Conservation (phyloP, 2,329 filamentous ascomycete species). For the Xylariaceae sp. region DNA sequence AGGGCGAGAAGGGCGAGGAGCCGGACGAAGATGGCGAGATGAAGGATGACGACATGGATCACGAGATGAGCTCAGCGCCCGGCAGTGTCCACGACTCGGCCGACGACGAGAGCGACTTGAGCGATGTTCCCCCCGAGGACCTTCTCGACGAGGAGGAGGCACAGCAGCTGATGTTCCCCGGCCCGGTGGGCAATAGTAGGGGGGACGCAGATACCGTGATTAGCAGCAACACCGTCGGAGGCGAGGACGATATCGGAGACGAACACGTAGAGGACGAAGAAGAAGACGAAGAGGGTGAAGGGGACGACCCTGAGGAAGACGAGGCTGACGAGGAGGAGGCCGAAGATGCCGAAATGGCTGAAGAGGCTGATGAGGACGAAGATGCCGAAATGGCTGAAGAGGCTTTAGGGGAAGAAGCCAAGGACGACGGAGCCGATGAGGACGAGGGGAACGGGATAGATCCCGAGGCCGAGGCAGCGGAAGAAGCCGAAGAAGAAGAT, state of each 20-base stretch:
- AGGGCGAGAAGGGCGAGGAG: slow-evolving; percentile 27
- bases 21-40: slow-evolving; percentile 36
- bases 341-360: slow-evolving; percentile 1
- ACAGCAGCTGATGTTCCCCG: slow-evolving; percentile 45
- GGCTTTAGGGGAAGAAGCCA: slow-evolving; percentile 7
- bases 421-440: slow-evolving; percentile 8
- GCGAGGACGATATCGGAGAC: slow-evolving; percentile 6
- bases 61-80: slow-evolving; percentile 39
- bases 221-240: slow-evolving; percentile 16
- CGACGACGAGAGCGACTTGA: slow-evolving; percentile 63
- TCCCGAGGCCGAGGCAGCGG: slow-evolving; percentile 6
- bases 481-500: not conserved
- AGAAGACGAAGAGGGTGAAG: slow-evolving; percentile 16
- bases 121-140: slow-evolving; percentile 47
- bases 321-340: slow-evolving; percentile 10
- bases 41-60: slow-evolving; percentile 33
- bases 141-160: slow-evolving; percentile 46
- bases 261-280: slow-evolving; percentile 5
- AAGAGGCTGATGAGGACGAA: slow-evolving; percentile 3
- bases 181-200: slow-evolving; percentile 31
- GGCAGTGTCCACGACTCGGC: slow-evolving; percentile 58
- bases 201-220: slow-evolving; percentile 15
- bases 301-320: no score
- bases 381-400: slow-evolving; percentile 4
- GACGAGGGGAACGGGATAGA: slow-evolving; percentile 4